These are phyloP conservation scores for Rhypophila decipiens DNA, from an alignment of 495 filamentous ascomycete species.

Conservation along the genomic window DNA sequence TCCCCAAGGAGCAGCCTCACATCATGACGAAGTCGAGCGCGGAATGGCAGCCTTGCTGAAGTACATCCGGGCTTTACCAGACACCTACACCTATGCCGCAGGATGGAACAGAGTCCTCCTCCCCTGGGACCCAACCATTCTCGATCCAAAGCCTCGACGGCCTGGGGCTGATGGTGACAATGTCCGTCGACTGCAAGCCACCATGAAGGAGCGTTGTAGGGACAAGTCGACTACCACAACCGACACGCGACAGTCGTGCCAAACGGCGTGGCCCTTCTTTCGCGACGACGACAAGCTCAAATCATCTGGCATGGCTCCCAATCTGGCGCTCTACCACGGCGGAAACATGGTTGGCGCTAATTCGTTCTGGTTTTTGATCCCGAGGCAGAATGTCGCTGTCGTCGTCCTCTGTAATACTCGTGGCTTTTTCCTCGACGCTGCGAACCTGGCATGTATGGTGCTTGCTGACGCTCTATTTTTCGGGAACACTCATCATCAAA, in stretches of 20 bases:
- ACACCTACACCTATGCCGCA: slow-evolving; percentile 9
- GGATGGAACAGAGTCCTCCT: slow-evolving; percentile 8
- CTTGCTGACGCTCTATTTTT: slow-evolving; percentile 7
- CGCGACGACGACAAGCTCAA: background rate
- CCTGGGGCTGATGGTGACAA: slow-evolving; percentile 17
- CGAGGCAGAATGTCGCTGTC: slow-evolving; percentile 4
- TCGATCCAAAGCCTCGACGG: slow-evolving; percentile 1
- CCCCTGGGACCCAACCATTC: background rate
- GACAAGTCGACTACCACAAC: background rate
- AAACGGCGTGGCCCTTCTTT: slow-evolving; percentile 3
- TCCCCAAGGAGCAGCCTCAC: too few relatives aligned
- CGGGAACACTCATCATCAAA: too few relatives aligned
- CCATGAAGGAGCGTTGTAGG: background rate
- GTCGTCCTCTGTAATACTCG: slow-evolving; percentile 17
- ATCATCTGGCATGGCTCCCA: background rate
- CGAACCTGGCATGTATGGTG: slow-evolving; percentile 12
- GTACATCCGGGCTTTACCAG: background rate
- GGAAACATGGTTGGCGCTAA: slow-evolving; percentile 21
- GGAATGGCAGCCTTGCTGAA: slow-evolving; percentile 7
- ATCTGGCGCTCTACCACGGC: slow-evolving; percentile 15
- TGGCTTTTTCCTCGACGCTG: slow-evolving; percentile 11
- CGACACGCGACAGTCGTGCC: background rate
- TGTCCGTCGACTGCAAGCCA: slow-evolving; percentile 1
- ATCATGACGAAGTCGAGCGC: slow-evolving; percentile 9
- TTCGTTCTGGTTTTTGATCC: slow-evolving; percentile 11